Conservation (phyloP, 176 grass and related monocot species). For the Oryza longistaminata region DNA sequence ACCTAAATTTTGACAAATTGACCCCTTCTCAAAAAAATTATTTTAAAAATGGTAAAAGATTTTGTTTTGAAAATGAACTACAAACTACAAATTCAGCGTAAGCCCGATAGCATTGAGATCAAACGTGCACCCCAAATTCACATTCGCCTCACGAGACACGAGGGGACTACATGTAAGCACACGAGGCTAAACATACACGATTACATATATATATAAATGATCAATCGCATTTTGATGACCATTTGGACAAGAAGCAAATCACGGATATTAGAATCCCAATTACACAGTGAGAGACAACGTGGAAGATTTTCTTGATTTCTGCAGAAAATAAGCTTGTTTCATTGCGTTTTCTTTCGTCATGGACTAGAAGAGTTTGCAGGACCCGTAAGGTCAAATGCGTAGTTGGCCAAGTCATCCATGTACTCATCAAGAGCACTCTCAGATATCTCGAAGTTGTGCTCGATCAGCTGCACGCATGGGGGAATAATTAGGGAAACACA, state of each 20-base stretch:
- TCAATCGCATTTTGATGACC: neutral
- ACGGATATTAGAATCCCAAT: too few relatives aligned
- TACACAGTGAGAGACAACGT: neutral
- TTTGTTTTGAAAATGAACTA: too few relatives aligned
- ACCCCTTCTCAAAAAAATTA: too few relatives aligned
- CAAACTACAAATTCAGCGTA: too few relatives aligned
- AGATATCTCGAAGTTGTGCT: neutral
- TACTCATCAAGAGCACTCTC: neutral
- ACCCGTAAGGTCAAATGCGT: neutral
- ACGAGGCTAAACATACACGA: too few relatives aligned
- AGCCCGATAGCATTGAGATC: too few relatives aligned
- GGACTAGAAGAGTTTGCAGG: neutral
- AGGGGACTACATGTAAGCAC: too few relatives aligned
- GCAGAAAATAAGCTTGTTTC: neutral
- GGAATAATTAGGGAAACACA: neutral
- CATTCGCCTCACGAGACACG: too few relatives aligned
- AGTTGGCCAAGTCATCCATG: neutral
- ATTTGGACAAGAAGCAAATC: neutral
- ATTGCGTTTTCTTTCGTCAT: neutral
- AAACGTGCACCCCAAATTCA: too few relatives aligned
- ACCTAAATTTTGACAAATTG: too few relatives aligned
- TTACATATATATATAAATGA: too few relatives aligned
- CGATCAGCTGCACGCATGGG: neutral
- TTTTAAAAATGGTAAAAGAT: too few relatives aligned
- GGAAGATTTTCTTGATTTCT: neutral